Evolutionary conservation across 352 stramenopile genomes (phyloP), one percentile per base, ranked within the genome.

Genomic region (Hyaloperonospora brassicae): DNA sequence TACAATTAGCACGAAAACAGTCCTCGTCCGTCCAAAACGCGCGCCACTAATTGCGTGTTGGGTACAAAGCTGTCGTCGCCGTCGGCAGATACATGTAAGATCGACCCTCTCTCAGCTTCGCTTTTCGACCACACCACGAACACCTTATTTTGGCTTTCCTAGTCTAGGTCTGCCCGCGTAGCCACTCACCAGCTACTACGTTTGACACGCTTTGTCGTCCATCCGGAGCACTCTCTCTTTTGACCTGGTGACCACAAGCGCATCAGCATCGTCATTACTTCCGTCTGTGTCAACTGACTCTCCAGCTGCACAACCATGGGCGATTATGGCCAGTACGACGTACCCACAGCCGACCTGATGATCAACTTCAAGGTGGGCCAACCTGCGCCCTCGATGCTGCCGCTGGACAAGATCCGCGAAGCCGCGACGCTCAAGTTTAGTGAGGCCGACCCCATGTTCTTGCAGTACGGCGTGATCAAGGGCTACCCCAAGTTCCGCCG

Each of bases 331-430:
- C 82, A 92, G 52, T 92, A 92, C 65, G 66, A 89, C 39, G 82
- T 92, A 60, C 82, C 81, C 22, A 78, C 70, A 70, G 76, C 77
- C 38, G 76, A 82, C 17, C 69, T 81, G 59, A 87, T 88, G 76
- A 89, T 95, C 62, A 95, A 95, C 79, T 95, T 95, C 72, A 92
- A 92, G 68, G 82, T 95, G 25, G 85, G 85, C 39, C 83, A 93
- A 66, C 85, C 85, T 2, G 83, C 85, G 5, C 27, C 64, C 8
- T 70, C 74, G 25, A 90, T 95, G 82, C 79, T 95, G 57, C 85
- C 85, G 40, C 73, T 95, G 47, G 83, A 90, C 68, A 85, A 86
- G 68, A 91, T 95, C 66, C 82, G 85, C 52, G 68, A 87, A 66
- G 64, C 73, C 9, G 78, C 79, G 40, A 73, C 70, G 53, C 72